phyloP scores from a whole-genome alignment of 371 early-diverging fungal species.

The Zancudomyces culisetae region DNA sequence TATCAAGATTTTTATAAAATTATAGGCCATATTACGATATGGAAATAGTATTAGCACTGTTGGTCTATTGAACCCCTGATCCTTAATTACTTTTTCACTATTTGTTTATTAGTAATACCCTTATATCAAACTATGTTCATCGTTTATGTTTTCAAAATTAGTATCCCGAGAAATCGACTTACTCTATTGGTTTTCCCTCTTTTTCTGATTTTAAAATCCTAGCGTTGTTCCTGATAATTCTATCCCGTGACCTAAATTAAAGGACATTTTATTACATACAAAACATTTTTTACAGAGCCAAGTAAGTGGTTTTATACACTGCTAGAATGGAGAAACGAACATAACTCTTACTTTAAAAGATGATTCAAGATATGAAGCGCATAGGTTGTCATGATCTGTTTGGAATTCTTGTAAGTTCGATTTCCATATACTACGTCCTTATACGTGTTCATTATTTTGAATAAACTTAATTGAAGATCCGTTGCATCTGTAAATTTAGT shows the following conservation, averaged over 20 bases:
- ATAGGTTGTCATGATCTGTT: slow-evolving; percentile 48
- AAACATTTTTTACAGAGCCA: background rate
- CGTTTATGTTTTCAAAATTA: slow-evolving; percentile 14
- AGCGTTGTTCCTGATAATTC: slow-evolving; percentile 54
- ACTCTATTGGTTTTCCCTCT: slow-evolving; percentile 5
- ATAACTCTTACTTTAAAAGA: slow-evolving; percentile 41
- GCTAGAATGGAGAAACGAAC: background rate
- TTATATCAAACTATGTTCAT: slow-evolving; percentile 13
- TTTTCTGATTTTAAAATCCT: slow-evolving; percentile 33
- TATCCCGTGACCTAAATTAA: slow-evolving; percentile 16
- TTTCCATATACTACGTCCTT: slow-evolving; percentile 54
- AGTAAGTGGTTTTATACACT: no score
- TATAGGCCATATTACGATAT: slow-evolving; percentile 62
- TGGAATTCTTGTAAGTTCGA: slow-evolving; percentile 34
- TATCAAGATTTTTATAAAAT: slow-evolving; percentile 56
- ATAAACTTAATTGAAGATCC: slow-evolving; percentile 32
- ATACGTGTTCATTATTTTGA: slow-evolving; percentile 47
- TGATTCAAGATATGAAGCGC: slow-evolving; percentile 79
- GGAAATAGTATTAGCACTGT: slow-evolving; percentile 78
- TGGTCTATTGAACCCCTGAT: slow-evolving; percentile 91
- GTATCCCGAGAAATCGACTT: background rate
- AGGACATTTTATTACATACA: background rate
- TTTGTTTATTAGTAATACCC: background rate
- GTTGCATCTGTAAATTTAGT: slow-evolving; percentile 1
- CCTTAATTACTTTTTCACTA: slow-evolving; percentile 45